Evolutionary conservation across 805 yeast species (phyloP).

Genomic region (Lachancea nothofagi): DNA sequence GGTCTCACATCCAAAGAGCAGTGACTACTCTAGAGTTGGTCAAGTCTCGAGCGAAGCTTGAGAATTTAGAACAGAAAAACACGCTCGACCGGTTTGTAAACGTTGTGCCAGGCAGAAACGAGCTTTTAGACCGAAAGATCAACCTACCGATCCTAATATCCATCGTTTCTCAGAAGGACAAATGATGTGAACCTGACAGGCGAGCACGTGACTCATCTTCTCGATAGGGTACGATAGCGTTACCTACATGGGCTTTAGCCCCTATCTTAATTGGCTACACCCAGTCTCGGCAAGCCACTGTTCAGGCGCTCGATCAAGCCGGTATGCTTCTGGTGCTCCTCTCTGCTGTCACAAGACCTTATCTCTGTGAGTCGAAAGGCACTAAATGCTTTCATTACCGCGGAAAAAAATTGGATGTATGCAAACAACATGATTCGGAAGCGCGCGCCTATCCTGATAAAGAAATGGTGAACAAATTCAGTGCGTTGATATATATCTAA

Average conservation of each 20-base stretch:
- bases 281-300: too few species aligned
- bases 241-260: neutral
- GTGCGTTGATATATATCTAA: too few species aligned
- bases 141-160: slow-evolving; percentile 22
- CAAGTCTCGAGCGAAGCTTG: slow-evolving; percentile 11
- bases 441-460: too few species aligned
- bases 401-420: slow-evolving; percentile 1
- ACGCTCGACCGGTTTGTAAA: slow-evolving; percentile 19
- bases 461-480: too few species aligned
- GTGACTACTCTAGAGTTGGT: slow-evolving; percentile 24
- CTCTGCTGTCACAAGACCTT: neutral
- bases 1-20: slow-evolving; percentile 26
- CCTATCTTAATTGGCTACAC: too few species aligned
- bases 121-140: slow-evolving; percentile 21
- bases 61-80: slow-evolving; percentile 20
- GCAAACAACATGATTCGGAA: too few species aligned
- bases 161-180: slow-evolving; percentile 5
- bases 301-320: too few species aligned
- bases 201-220: too few species aligned
- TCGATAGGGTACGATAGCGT: too few species aligned
- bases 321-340: too few species aligned
- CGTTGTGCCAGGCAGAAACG: slow-evolving; percentile 23
- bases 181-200: too few species aligned
- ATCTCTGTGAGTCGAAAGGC: too few species aligned
- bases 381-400: neutral